Evolutionary conservation across 1,284 basidiomycete species (phyloP).

Genomic region (Earliella scabrosa): DNA sequence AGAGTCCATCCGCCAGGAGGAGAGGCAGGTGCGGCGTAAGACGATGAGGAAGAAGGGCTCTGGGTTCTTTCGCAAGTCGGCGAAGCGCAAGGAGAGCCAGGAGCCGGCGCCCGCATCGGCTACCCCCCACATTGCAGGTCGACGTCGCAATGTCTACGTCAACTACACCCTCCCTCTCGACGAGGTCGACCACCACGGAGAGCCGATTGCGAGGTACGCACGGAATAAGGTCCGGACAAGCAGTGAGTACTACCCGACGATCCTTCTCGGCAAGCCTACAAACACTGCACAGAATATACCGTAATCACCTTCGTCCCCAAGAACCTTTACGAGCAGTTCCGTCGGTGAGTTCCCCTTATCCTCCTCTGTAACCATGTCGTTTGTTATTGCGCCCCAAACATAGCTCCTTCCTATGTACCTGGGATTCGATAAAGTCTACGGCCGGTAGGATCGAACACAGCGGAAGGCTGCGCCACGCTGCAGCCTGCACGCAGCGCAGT

Average conservation of each 20-base stretch:
- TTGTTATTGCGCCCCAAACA: background rate
- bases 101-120: conserved; percentile 27
- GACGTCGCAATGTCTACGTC: conserved; percentile 80
- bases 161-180: conserved; percentile 68
- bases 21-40: conserved; percentile 68
- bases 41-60: conserved; percentile 58
- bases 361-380: background rate
- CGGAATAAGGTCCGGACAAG: conserved; percentile 96
- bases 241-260: conserved; percentile 57
- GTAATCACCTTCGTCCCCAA: conserved; percentile 92
- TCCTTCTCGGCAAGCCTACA: conserved; percentile 1
- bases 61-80: conserved; percentile 57
- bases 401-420: too few relatives aligned
- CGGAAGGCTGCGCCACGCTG: too few relatives aligned
- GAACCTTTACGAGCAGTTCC: conserved; percentile 91
- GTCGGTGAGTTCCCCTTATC: conserved; percentile 53
- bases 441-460: too few relatives aligned
- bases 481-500: too few relatives aligned
- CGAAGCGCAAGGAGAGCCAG: conserved; percentile 53
- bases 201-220: conserved; percentile 79
- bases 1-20: conserved; percentile 82
- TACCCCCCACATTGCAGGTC: conserved; percentile 47
- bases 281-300: conserved; percentile 76
- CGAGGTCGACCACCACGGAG: conserved; percentile 74
- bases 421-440: too few relatives aligned